Evolutionary conservation across 768 basidiomycete species (phyloP), one percentile per base, ranked within the genome.

Genomic region (Phylloporus arenicola): DNA sequence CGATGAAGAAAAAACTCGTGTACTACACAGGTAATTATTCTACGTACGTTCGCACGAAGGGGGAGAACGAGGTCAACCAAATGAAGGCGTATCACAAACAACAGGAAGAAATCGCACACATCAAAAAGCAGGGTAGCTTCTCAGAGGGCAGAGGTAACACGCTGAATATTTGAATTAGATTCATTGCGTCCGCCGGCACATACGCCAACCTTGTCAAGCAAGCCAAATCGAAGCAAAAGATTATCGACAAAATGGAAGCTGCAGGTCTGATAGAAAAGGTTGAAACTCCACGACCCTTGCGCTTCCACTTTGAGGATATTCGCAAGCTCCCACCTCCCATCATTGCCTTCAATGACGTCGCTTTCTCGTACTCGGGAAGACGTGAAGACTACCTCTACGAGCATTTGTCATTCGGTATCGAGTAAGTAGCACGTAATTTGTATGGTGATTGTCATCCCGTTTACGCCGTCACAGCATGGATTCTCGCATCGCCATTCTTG

Each of bases 221-320:
- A 71, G 95, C 95, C 59, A 97, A 99, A 74, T 97, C 94, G 45
- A 99, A 99, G 70, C 95, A 99, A 71, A 99, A 99, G 81, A 98
- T 99, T 56, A 95, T 99, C 71, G 95, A 99, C 78, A 99, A 99
- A 82, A 99, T 99, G 95, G 96, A 99, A 77, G 95, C 95, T 24
- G 95, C 94, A 13, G 95, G 95, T 55, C 78, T 99, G 38, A 79
- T 99, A 64, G 92, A 99, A 71, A 92, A 92, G 73, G 74, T 96
- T 51, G 92, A 94, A 64, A 67, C 68, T 4, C 76, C 79, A 31
- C 83, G 80, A 59, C 81, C 81, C 14, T 76, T 99, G 30, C 76
- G 82, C 45, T 99, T 98, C 81, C 86, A 95, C 79, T 99, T 98
- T 62, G 95, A 98, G 70, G 92, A 95, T 60, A 82, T 97, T 55